Percentiles rank a stretch among this genome's conserved stretches.
Evolutionary conservation across 768 basidiomycete genomes (phyloP).

Genomic region (Dentipellis sp.): DNA sequence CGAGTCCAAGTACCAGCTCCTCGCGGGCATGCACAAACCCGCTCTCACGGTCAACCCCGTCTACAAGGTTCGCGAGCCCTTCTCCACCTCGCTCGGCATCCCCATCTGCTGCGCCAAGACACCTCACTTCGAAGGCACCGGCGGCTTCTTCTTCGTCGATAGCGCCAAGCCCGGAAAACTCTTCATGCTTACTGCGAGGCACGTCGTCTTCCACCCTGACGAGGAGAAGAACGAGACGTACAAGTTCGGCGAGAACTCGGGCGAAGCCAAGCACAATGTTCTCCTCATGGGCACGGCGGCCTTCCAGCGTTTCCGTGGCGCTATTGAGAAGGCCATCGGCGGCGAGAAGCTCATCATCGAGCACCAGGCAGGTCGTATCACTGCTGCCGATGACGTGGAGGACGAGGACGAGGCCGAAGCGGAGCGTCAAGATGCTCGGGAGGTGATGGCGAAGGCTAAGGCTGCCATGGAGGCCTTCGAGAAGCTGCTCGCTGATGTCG

Average conservation of each 20-base stretch:
- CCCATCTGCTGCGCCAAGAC: slow-evolving; percentile 7
- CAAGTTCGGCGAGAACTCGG: neutral
- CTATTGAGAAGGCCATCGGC: too few species aligned
- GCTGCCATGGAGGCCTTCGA: neutral
- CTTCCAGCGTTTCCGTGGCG: neutral
- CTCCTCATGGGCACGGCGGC: neutral
- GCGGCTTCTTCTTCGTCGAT: slow-evolving; percentile 15
- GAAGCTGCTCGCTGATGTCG: neutral
- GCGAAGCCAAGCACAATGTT: neutral
- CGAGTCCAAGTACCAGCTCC: slow-evolving; percentile 14
- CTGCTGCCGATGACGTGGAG: neutral
- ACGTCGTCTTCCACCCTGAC: slow-evolving; percentile 4
- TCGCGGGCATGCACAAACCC: slow-evolving; percentile 9
- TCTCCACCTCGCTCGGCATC: slow-evolving; percentile 17
- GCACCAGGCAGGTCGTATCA: neutral
- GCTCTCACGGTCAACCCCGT: slow-evolving; percentile 5
- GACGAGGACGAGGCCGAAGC: neutral
- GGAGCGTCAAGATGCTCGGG: neutral
- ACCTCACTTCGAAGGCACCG: slow-evolving; percentile 13
- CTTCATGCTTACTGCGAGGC: slow-evolving; percentile 14
- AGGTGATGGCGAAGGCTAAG: neutral
- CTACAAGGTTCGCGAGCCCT: slow-evolving; percentile 5
- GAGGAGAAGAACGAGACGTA: neutral
- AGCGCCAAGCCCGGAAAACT: slow-evolving; percentile 2
- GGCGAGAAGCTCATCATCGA: too few species aligned